phyloP scores from a whole-genome alignment of 2,329 filamentous ascomycete species.

The Trematosphaeria pertusa region DNA sequence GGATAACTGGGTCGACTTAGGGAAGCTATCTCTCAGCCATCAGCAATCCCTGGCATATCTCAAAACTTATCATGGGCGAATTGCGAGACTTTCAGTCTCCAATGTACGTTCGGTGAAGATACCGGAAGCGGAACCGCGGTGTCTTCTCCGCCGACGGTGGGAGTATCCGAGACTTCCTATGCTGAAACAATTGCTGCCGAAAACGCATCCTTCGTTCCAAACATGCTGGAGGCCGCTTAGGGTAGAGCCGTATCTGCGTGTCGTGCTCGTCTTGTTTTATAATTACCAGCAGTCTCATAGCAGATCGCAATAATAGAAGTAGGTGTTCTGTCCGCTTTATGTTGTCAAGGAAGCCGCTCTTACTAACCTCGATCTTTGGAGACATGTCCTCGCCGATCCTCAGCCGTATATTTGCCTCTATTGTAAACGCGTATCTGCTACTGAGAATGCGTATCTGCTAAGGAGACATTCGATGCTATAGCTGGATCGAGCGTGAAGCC shows the following conservation, averaged over 20 bases:
- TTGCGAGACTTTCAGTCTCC: background rate
- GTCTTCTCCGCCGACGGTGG: no score
- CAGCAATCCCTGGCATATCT: slow-evolving; percentile 7
- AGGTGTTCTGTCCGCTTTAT: background rate
- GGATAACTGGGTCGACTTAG: slow-evolving; percentile 4
- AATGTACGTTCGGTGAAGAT: no score
- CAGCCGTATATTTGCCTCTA: slow-evolving; percentile 9
- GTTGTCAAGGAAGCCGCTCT: no score
- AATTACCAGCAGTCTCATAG: slow-evolving; percentile 1
- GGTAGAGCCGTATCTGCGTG: slow-evolving; percentile 6
- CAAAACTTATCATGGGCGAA: slow-evolving; percentile 3
- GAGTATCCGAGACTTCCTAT: slow-evolving; percentile 1
- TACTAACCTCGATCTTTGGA: background rate
- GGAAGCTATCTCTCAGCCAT: slow-evolving; percentile 8
- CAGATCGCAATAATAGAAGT: slow-evolving; percentile 8
- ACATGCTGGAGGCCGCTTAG: slow-evolving; percentile 2
- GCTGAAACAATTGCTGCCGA: slow-evolving; percentile 1
- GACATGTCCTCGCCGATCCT: slow-evolving; percentile 10
- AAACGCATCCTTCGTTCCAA: no score
- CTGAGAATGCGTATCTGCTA: slow-evolving; percentile 6
- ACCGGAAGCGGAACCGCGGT: no score
- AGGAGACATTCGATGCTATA: slow-evolving; percentile 7
- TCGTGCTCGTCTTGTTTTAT: slow-evolving; percentile 4
- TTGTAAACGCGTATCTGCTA: no score
- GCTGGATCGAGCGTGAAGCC: slow-evolving; percentile 7